phyloP scores from a whole-genome alignment of 2,329 filamentous ascomycete genomes.

The Davidsoniella virescens region DNA sequence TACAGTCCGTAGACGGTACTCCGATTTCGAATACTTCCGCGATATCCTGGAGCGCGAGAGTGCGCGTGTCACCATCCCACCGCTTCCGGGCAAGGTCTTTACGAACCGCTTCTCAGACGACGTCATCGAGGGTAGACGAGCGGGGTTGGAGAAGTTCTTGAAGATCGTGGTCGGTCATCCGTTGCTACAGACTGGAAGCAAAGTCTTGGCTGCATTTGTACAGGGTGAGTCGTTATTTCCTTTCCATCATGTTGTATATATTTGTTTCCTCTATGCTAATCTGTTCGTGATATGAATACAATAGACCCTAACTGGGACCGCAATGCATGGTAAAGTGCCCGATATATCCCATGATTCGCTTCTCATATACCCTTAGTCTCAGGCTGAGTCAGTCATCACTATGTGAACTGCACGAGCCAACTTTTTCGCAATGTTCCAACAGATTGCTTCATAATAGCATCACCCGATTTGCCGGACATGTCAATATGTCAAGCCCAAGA shows the following conservation, averaged over 20 bases:
- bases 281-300: not conserved
- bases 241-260: not conserved
- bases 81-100: conserved; percentile 91
- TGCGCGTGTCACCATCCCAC: conserved; percentile 87
- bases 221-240: conserved; percentile 46
- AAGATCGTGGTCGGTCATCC: conserved; percentile 97
- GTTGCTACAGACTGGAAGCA: conserved; percentile 89
- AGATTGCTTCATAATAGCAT: too few relatives aligned
- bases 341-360: not conserved
- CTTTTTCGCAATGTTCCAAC: too few relatives aligned
- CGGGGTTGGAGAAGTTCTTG: conserved; percentile 85
- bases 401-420: too few relatives aligned
- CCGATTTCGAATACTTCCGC: conserved; percentile 96
- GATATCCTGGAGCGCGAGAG: conserved; percentile 94
- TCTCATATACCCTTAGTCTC: too few relatives aligned
- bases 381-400: too few relatives aligned
- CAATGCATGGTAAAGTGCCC: conserved; percentile 55
- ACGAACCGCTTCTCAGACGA: conserved; percentile 97
- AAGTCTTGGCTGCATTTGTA: conserved; percentile 90
- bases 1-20: conserved; percentile 82
- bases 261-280: not conserved
- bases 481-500: too few relatives aligned
- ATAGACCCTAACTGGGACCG: conserved; percentile 78
- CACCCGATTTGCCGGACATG: too few relatives aligned
- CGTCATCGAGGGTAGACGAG: conserved; percentile 86